Evolutionary conservation across 306 rosid genomes (phyloP), one percentile per base, ranked within the genome.

Genomic region (Dalbergia oliveri): DNA sequence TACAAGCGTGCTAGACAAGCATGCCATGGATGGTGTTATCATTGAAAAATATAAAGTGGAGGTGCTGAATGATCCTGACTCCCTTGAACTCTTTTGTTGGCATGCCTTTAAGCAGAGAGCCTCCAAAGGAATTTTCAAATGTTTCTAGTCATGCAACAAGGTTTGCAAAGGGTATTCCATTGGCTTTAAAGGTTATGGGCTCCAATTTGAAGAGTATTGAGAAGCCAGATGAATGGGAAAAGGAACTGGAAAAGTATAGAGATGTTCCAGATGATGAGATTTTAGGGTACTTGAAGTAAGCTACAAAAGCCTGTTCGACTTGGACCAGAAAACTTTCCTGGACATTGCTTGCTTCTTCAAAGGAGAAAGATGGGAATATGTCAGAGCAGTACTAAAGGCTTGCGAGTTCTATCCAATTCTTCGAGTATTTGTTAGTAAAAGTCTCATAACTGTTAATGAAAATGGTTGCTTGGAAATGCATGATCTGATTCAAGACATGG

Each of bases 141-240:
- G 6, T 56, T 2, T 44, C 62, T 15, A 3, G 2, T 5, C 61
- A 23, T 13, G 80, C 49, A 12, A 37, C 66, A 60, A 9, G 54
- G 14, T 54, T 54, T 74, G 80, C 84, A 31, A 73, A 81, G 67
- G 76, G 84, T 23, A 8, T 65, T 26, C 84, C 84, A 11, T 51
- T 62, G 69, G 82, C 77, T 59, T 79, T 79, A 35, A 15, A n/a
- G 43, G 33, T 9, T 14, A 23, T 72, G 19, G 84, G 76, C 9
- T 74, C 80, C 35, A 34, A 74, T 19, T 67, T 81, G 44, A 66
- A 50, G 12, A 15, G 13, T 14, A 4, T 12, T 57, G 8, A 13
- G 23, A 23, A 69, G 5, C 1, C 51, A 16, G 39, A 62, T 3
- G 79, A 66, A 14, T 80, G 84, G 58, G 56, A 35, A 53, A 15